These are phyloP conservation scores for Cladophialophora bantiana DNA, from an alignment of 2,329 filamentous ascomycete species.

Conservation along the genomic window DNA sequence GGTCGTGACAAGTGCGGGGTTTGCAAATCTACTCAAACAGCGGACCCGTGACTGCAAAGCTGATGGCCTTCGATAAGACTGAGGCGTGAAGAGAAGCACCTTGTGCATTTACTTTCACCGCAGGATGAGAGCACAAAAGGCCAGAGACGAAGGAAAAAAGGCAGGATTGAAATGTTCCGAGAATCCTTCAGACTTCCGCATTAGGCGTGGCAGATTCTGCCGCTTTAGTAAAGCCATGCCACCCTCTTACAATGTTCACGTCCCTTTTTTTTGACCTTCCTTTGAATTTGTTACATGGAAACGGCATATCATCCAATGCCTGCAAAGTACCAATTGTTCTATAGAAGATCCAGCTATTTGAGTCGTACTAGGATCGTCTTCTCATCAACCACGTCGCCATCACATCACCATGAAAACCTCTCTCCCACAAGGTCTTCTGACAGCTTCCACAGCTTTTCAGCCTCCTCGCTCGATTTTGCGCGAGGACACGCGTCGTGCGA, in stretches of 20 bases:
- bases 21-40: background rate
- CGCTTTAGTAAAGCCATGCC: background rate
- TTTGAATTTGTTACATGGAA: no score
- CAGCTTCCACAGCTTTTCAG: slow-evolving; percentile 49
- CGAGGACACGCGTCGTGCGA: slow-evolving; percentile 42
- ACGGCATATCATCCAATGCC: no score
- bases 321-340: background rate
- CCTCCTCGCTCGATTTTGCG: slow-evolving; percentile 47
- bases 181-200: background rate
- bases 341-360: background rate
- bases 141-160: background rate
- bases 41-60: background rate
- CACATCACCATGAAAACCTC: slow-evolving; percentile 42
- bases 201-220: background rate
- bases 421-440: slow-evolving; percentile 51
- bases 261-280: no score
- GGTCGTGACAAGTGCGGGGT: background rate
- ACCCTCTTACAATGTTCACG: no score
- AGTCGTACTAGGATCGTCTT: background rate
- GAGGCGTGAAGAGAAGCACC: background rate
- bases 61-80: background rate
- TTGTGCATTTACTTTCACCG: slow-evolving; percentile 6
- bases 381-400: background rate
- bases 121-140: no score
- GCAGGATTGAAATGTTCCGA: background rate